These are phyloP conservation scores for Peniophora sp. DNA, from an alignment of 1,284 basidiomycete genomes.

Conservation along the genomic window DNA sequence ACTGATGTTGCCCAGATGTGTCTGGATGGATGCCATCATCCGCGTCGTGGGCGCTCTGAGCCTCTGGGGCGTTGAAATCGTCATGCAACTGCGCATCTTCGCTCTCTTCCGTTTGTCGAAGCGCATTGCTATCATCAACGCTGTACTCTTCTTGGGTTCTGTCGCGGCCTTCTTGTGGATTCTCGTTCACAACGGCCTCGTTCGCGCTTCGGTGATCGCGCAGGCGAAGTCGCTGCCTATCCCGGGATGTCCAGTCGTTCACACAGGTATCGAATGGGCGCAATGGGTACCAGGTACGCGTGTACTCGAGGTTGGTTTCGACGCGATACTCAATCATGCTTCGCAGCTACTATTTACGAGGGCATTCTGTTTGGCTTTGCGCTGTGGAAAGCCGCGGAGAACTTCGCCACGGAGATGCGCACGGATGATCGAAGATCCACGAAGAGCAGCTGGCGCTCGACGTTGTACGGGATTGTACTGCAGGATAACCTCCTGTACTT, in stretches of 20 bases:
- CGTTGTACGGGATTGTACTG: slow-evolving; percentile 24
- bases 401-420: neutral
- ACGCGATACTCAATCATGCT: neutral
- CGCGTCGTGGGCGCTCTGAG: slow-evolving; percentile 30
- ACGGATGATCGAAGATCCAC: slow-evolving; percentile 7
- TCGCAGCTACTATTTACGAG: slow-evolving; percentile 12
- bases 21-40: slow-evolving; percentile 28
- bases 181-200: slow-evolving; percentile 25
- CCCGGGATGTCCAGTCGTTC: slow-evolving; percentile 34
- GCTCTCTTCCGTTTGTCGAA: slow-evolving; percentile 29
- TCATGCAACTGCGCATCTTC: slow-evolving; percentile 34
- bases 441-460: slow-evolving; percentile 14
- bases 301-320: neutral
- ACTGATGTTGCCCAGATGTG: slow-evolving; percentile 18
- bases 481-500: slow-evolving; percentile 34
- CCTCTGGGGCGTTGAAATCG: slow-evolving; percentile 33
- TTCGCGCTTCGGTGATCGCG: slow-evolving; percentile 24
- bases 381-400: slow-evolving; percentile 23
- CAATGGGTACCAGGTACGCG: slow-evolving; percentile 29
- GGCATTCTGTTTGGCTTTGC: slow-evolving; percentile 30
- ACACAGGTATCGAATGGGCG: slow-evolving; percentile 37
- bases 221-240: slow-evolving; percentile 26
- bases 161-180: slow-evolving; percentile 30
- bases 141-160: slow-evolving; percentile 26
- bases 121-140: slow-evolving; percentile 24